Conservation (phyloP, 768 basidiomycete genomes). For the Chlorophyllum brunneum region DNA sequence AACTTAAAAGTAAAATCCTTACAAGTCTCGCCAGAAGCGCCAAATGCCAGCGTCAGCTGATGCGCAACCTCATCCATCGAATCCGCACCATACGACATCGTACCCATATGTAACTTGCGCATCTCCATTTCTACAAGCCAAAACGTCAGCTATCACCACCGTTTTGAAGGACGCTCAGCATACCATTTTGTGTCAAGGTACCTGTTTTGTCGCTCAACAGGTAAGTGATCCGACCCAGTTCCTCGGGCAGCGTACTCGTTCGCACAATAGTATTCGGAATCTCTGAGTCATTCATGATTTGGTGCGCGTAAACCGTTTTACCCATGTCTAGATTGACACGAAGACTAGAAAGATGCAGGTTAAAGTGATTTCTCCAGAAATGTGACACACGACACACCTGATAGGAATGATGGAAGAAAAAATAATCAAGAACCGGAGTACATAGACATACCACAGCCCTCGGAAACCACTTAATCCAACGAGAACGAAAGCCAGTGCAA, state of each 20-base stretch:
- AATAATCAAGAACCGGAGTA: constrained; percentile 93
- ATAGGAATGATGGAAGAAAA: constrained; percentile 99
- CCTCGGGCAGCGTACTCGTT: constrained; percentile 96
- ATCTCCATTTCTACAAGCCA: constrained; percentile 48
- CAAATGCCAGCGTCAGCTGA: constrained; percentile 85
- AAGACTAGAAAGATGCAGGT: constrained; percentile 47
- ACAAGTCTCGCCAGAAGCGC: constrained; percentile 58
- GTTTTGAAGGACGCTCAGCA: not conserved
- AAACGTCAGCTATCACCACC: not conserved
- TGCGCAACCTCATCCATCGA: constrained; percentile 99
- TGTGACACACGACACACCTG: constrained; percentile 52
- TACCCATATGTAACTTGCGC: constrained; percentile 98
- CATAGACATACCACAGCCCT: constrained; percentile 93
- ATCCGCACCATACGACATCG: constrained; percentile 93
- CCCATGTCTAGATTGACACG: constrained; percentile 99
- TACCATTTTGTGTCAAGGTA: constrained; percentile 95
- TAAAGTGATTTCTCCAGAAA: not conserved
- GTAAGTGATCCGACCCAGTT: constrained; percentile 93
- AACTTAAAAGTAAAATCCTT: not conserved
- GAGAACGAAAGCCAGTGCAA: constrained; percentile 84
- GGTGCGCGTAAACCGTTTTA: constrained; percentile 94
- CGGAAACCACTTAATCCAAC: constrained; percentile 96
- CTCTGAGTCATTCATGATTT: constrained; percentile 90
- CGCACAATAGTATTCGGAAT: constrained; percentile 95
- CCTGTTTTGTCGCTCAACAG: constrained; percentile 97